Conservation (phyloP, 148 eudicot species). For the Silene uniflora region DNA sequence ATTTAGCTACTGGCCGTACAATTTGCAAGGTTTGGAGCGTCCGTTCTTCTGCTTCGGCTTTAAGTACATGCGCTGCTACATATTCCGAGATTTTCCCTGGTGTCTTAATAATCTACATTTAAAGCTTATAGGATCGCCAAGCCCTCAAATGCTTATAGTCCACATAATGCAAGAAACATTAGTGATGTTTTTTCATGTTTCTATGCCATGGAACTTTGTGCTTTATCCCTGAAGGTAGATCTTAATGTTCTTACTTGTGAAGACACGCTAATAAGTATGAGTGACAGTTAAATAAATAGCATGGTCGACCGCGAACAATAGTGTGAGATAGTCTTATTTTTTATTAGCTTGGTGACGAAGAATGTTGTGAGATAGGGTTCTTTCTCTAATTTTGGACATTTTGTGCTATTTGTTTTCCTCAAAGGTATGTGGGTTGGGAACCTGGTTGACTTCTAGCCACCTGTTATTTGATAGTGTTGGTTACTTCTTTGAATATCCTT, state of each 20-base stretch:
- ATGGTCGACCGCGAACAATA: neutral
- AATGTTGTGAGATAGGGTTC: neutral
- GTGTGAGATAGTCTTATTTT: neutral
- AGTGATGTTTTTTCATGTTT: neutral
- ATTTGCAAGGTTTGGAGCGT: conserved; percentile 67
- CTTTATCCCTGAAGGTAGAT: neutral
- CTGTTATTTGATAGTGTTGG: neutral
- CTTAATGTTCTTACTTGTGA: neutral
- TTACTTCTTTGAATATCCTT: neutral
- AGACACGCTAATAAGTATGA: neutral
- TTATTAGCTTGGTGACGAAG: neutral
- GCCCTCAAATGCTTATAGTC: neutral
- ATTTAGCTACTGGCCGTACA: conserved; percentile 95
- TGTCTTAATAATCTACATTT: neutral
- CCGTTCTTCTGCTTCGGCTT: neutral
- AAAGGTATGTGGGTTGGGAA: neutral
- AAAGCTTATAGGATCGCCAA: neutral
- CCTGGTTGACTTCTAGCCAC: neutral
- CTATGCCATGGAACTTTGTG: neutral
- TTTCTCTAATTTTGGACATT: neutral
- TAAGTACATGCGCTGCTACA: neutral
- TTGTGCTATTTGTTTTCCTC: neutral
- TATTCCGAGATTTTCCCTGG: neutral
- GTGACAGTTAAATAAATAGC: neutral
- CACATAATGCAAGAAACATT: neutral